Percentiles rank a stretch among this genome's conserved stretches.
Evolutionary conservation across 1,284 basidiomycete species (phyloP).

Genomic region (Marasmius tenuissimus): DNA sequence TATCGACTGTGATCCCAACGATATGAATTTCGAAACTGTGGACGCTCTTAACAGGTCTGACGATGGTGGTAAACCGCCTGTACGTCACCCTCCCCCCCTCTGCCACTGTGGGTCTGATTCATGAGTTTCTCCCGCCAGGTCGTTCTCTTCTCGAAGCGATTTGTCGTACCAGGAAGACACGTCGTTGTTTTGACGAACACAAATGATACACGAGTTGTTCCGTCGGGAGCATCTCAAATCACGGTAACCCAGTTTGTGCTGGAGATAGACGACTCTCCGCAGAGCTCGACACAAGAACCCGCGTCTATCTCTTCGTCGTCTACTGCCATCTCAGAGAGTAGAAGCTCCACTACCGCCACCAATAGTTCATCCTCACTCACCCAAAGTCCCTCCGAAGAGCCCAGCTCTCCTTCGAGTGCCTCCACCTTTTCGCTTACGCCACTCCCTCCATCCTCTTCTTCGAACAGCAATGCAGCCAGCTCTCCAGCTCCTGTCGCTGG

Average conservation of each 20-base stretch:
- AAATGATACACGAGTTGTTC: constrained; percentile 8
- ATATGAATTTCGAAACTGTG: constrained; percentile 22
- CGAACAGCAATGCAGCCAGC: too few species aligned
- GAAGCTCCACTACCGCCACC: too few species aligned
- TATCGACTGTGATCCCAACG: constrained; percentile 28
- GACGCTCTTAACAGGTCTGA: constrained; percentile 26
- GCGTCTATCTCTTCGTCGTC: not conserved
- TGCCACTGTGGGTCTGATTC: constrained; percentile 11
- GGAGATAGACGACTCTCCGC: constrained; percentile 15
- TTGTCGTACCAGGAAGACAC: not conserved
- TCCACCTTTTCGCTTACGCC: too few species aligned
- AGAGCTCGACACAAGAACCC: too few species aligned
- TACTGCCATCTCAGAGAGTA: too few species aligned
- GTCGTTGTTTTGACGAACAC: constrained; percentile 1
- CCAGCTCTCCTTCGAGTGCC: too few species aligned
- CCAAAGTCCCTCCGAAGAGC: too few species aligned
- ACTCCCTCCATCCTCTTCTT: too few species aligned
- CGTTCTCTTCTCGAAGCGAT: constrained; percentile 12
- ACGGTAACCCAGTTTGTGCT: constrained; percentile 27
- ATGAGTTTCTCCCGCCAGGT: constrained; percentile 24
- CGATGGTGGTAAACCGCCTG: constrained; percentile 29
- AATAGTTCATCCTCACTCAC: too few species aligned
- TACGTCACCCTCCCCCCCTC: constrained; percentile 12
- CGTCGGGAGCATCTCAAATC: constrained; percentile 23
- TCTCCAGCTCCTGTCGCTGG: too few species aligned